A percentile compares a stretch with the other conserved stretches of the same genome.
Evolutionary conservation across 1,284 basidiomycete species (phyloP).

Genomic region (Afroboletus lepidellus): DNA sequence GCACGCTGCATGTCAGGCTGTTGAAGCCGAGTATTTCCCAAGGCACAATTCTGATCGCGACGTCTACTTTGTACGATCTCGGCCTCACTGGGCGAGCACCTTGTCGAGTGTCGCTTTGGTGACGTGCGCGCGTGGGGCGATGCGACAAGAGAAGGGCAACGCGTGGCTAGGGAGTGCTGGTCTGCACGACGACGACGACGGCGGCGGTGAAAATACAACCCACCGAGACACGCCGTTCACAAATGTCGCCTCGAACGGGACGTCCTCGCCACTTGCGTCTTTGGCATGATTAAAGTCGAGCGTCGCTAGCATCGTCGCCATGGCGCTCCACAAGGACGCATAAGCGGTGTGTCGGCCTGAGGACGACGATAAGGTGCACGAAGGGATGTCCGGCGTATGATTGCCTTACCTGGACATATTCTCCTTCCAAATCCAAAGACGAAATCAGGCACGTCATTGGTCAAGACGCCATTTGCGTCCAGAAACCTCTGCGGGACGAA

Average conservation of each 20-base stretch:
- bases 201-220: neutral
- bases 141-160: slow-evolving; percentile 14
- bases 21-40: too few species aligned
- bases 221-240: slow-evolving; percentile 15
- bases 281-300: slow-evolving; percentile 25
- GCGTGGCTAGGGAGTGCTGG: slow-evolving; percentile 11
- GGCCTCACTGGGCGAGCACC: slow-evolving; percentile 2
- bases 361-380: neutral
- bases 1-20: too few species aligned
- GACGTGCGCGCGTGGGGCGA: slow-evolving; percentile 16
- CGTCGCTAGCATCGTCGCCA: slow-evolving; percentile 27
- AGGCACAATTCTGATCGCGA: too few species aligned
- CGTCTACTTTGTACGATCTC: too few species aligned
- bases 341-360: slow-evolving; percentile 19
- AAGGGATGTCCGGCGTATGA: neutral
- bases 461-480: slow-evolving; percentile 17
- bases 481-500: too few species aligned
- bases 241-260: slow-evolving; percentile 17
- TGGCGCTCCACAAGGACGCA: too few species aligned
- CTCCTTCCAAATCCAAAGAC: slow-evolving; percentile 29
- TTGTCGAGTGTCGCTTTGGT: slow-evolving; percentile 10
- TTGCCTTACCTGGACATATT: slow-evolving; percentile 20
- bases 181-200: neutral
- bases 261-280: slow-evolving; percentile 17
- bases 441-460: slow-evolving; percentile 12